Conservation (phyloP, 495 filamentous ascomycete genomes). For the Clavariopsis aquatica region DNA sequence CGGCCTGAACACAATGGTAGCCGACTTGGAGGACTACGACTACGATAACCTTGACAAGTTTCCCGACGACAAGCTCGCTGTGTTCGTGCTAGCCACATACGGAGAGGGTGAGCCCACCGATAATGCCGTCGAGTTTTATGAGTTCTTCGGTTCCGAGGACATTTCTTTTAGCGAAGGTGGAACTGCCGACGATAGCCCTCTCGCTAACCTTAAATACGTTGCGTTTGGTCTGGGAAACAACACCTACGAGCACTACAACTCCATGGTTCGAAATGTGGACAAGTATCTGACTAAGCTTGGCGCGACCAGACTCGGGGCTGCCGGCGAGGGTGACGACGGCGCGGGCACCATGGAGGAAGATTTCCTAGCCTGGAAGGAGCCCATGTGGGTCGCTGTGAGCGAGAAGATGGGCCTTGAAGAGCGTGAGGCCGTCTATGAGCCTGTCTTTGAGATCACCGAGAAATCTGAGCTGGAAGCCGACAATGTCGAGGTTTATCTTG, state of each 20-base stretch:
- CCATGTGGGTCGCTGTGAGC: constrained; percentile 89
- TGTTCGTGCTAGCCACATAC: constrained; percentile 97
- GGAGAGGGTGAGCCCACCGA: constrained; percentile 98
- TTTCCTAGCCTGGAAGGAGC: constrained; percentile 98
- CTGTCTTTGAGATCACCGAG: constrained; percentile 81
- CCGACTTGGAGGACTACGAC: constrained; percentile 97
- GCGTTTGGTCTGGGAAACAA: constrained; percentile 97
- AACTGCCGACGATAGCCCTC: constrained; percentile 64
- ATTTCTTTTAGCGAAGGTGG: constrained; percentile 74
- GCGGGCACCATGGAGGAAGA: constrained; percentile 99
- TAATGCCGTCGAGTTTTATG: constrained; percentile 98
- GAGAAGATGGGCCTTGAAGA: constrained; percentile 87
- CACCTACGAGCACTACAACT: constrained; percentile 99
- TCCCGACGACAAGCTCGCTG: constrained; percentile 83
- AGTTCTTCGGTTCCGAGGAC: constrained; percentile 84
- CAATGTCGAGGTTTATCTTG: constrained; percentile 86
- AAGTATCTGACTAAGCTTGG: constrained; percentile 76
- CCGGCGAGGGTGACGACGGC: constrained; percentile 96
- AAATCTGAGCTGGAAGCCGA: constrained; percentile 71
- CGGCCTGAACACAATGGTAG: constrained; percentile 97
- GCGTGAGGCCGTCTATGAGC: constrained; percentile 94
- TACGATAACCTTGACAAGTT: constrained; percentile 91
- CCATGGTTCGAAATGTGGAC: constrained; percentile 92
- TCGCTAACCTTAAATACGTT: constrained; percentile 87
- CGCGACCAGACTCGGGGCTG: constrained; percentile 77